Conservation (phyloP, 805 yeast genomes). For the Saccharomycopsis sp. region DNA sequence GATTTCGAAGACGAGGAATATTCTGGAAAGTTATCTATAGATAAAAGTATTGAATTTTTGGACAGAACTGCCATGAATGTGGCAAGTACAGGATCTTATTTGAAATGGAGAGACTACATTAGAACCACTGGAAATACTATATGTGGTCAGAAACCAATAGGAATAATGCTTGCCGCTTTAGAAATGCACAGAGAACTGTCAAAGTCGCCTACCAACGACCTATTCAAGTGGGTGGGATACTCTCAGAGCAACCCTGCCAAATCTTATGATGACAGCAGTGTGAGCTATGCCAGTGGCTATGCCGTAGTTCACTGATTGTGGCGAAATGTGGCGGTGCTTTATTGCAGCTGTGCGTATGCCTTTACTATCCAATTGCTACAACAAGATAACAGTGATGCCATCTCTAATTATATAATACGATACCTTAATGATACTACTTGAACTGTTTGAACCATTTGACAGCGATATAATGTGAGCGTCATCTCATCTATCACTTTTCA, state of each 20-base stretch:
- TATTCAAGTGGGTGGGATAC: conserved; percentile 70
- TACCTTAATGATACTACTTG: too few species aligned
- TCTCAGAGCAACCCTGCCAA: conserved; percentile 61
- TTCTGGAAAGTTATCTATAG: conserved; percentile 40
- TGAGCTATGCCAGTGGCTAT: conserved; percentile 85
- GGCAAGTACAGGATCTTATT: conserved; percentile 47
- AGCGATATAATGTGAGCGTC: too few species aligned
- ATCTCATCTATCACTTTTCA: too few species aligned
- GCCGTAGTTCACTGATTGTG: too few species aligned
- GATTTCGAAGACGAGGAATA: neutral
- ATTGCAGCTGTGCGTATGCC: too few species aligned
- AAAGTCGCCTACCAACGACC: conserved; percentile 16
- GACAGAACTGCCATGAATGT: conserved; percentile 68
- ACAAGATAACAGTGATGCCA: too few species aligned
- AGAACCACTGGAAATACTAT: conserved; percentile 75
- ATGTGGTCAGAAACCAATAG: conserved; percentile 85
- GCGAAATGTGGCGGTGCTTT: too few species aligned
- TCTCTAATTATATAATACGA: too few species aligned
- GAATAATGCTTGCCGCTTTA: conserved; percentile 50
- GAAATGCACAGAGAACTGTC: conserved; percentile 31
- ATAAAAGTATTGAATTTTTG: conserved; percentile 64
- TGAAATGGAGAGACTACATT: conserved; percentile 62
- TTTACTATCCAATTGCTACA: too few species aligned
- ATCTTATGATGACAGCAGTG: conserved; percentile 59
- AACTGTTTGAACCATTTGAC: too few species aligned